These are phyloP conservation scores for Aurantiochytrium sp. DNA, from an alignment of 108 stramenopile species.

Conservation along the genomic window DNA sequence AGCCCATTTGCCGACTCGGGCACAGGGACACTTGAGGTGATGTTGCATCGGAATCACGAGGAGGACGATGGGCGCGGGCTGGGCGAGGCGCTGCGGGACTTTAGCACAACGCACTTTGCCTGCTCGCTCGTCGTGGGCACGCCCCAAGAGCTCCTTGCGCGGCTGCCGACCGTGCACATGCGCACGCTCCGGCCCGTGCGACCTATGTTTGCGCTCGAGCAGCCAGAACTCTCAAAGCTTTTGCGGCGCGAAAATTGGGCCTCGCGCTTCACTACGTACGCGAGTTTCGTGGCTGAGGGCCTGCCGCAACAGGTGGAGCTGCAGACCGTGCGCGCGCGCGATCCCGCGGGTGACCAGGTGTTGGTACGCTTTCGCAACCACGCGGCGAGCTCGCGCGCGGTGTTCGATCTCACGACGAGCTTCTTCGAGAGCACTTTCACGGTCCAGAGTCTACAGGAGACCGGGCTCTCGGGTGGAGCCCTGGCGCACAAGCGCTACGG, in stretches of 20 bases:
- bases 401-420: neutral
- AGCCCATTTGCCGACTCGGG: neutral
- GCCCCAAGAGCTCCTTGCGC: neutral
- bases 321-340: neutral
- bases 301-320: neutral
- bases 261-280: neutral
- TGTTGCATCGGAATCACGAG: slow-evolving; percentile 24
- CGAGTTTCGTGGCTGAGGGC: neutral
- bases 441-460: neutral
- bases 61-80: slow-evolving; percentile 21
- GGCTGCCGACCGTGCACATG: neutral
- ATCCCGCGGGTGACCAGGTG: neutral
- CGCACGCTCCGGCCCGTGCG: neutral
- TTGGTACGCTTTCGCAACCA: neutral
- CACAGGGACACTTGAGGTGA: neutral
- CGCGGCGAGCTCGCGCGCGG: neutral
- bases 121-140: neutral
- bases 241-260: slow-evolving; percentile 18
- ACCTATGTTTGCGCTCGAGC: neutral
- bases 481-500: neutral
- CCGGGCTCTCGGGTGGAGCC: neutral
- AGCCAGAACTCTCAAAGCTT: neutral
- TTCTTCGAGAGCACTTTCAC: neutral
- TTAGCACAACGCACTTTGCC: neutral
- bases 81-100: neutral